Evolutionary conservation across 202 grass and related monocot genomes (phyloP), one percentile per base, ranked within the genome.

Genomic region (Setaria italica): DNA sequence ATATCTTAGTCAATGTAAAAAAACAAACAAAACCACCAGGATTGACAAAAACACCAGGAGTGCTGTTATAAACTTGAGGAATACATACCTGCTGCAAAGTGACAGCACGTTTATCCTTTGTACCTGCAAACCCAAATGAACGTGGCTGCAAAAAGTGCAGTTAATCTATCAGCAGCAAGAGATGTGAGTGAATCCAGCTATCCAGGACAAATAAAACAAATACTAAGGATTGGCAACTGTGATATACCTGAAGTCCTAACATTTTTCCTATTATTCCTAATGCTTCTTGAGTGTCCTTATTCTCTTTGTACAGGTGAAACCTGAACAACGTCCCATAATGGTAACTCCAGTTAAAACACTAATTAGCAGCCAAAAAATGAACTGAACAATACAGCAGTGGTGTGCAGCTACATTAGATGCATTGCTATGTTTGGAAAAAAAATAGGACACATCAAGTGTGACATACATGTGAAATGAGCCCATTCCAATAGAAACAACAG

Each of bases 221-320:
- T 57, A 21, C 32, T 50, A 72, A 35, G 2, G 83, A 49, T 32
- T 68, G n/a, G 39, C 71, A 82, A n/a, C 50, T 6, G 62, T 11
- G 45, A 81, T 13, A 59, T 92, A 99, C 96, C 90, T 99, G 89
- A 62, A 94, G 83, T 29, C 96, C 93, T 75, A 99, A 82, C 96
- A 99, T 99, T 91, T 99, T 99, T 47, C 91, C 96, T 82, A 96
- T 96, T 11, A 96, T 90, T 64, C 96, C 93, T 81, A 99, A 72
- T 47, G 93, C 93, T 51, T 99, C 96, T 70, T 99, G 96, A 45
- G 93, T 99, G 69, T 99, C 96, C 86, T 96, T 99, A 76, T 99
- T 99, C 80, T 99, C 91, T 80, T 99, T 99, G 77, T 92, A 99
- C 84, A 99, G 91, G 73, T 94, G 72, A 92, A 99, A 99, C 90